A percentile compares a stretch with the other conserved stretches of the same genome.
Evolutionary conservation across 306 rosid species (phyloP).

Genomic region (Malus fusca): DNA sequence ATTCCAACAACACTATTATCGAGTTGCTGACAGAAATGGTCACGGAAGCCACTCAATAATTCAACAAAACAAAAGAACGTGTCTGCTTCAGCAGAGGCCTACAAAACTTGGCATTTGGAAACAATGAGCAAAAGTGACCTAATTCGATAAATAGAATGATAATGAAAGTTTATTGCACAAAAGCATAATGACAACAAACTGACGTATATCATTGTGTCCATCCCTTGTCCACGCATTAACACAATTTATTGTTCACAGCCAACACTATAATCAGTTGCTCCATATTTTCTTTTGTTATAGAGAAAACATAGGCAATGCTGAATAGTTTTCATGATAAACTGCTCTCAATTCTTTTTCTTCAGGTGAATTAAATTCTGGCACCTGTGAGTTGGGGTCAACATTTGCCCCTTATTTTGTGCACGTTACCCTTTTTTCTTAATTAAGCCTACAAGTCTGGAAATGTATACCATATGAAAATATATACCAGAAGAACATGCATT

Average conservation of each 20-base stretch:
- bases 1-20: slow-evolving; percentile 98
- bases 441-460: not conserved
- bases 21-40: slow-evolving; percentile 95
- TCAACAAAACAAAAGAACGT: slow-evolving; percentile 98
- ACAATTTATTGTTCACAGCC: not conserved
- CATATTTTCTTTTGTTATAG: not conserved
- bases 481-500: not conserved
- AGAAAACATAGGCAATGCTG: not conserved
- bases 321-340: not conserved
- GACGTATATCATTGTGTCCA: not conserved
- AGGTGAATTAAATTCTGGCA: not conserved
- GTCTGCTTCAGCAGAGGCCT: slow-evolving; percentile 94
- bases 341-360: not conserved
- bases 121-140: slow-evolving; percentile 24
- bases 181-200: not conserved
- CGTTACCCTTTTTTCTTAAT: not conserved
- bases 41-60: slow-evolving; percentile 89
- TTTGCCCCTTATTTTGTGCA: not conserved
- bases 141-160: not conserved
- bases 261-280: not conserved
- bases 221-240: not conserved
- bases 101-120: slow-evolving; percentile 31
- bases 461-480: not conserved
- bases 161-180: not conserved
- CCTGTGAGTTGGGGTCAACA: not conserved